Evolutionary conservation across 441 rosid species (phyloP).

Genomic region (Arabidopsis lyrata): DNA sequence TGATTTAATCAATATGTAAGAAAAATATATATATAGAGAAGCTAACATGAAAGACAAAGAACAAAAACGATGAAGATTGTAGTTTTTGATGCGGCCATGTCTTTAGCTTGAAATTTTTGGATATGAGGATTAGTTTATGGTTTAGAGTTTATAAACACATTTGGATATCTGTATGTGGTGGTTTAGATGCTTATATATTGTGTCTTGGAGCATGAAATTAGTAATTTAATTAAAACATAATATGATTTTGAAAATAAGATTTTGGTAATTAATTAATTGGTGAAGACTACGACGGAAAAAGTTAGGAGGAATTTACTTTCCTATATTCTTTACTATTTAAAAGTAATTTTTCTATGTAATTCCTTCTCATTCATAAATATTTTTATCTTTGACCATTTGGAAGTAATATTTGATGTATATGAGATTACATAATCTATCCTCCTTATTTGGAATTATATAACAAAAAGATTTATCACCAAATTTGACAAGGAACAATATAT

Average conservation of each 20-base stretch:
- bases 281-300: neutral
- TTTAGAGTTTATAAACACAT: neutral
- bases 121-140: neutral
- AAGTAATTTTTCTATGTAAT: too few species aligned
- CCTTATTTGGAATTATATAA: too few species aligned
- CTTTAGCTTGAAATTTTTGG: neutral
- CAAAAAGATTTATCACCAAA: too few species aligned
- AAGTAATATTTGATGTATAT: too few species aligned
- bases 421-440: too few species aligned
- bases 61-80: neutral
- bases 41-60: constrained; percentile 12
- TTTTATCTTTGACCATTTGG: neutral
- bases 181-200: constrained; percentile 1
- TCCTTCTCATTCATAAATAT: neutral
- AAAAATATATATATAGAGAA: neutral
- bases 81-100: constrained; percentile 13
- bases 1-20: neutral
- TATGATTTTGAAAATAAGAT: neutral
- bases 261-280: neutral
- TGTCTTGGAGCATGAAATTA: constrained; percentile 8
- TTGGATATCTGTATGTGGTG: constrained; percentile 6
- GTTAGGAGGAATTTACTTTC: too few species aligned
- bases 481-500: too few species aligned
- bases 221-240: neutral
- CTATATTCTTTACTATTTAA: neutral